A percentile compares a stretch with the other conserved stretches of the same genome.
phyloP scores from a whole-genome alignment of 2,329 filamentous ascomycete species.

The Decorospora gaudefroyi region DNA sequence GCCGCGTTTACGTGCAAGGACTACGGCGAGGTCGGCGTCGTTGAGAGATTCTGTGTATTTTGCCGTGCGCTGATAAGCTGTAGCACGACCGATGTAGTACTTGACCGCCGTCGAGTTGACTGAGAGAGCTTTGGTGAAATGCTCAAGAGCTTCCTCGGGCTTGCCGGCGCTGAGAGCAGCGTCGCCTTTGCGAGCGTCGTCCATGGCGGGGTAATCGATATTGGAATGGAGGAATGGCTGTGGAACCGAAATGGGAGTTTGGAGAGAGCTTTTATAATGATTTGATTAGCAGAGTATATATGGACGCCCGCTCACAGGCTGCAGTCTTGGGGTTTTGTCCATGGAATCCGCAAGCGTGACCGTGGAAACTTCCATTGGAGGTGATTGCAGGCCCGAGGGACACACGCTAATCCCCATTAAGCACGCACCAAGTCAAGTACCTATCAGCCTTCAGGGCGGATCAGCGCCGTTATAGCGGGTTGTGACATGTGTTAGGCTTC shows the following conservation, averaged over 20 bases:
- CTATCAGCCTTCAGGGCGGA: too few relatives aligned
- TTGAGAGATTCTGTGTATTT: constrained; percentile 54
- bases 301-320: not conserved
- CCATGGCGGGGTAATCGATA: constrained; percentile 50
- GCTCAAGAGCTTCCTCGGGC: constrained; percentile 68
- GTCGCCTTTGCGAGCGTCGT: constrained; percentile 61
- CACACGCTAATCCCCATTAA: constrained; percentile 2
- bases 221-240: not conserved
- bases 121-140: constrained; percentile 67
- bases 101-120: constrained; percentile 68
- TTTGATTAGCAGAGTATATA: not conserved
- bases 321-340: not conserved
- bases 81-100: constrained; percentile 83
- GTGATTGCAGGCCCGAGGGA: constrained; percentile 10
- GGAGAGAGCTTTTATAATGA: not conserved
- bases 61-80: constrained; percentile 70
- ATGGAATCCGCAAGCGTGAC: not conserved
- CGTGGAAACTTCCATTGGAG: constrained; percentile 15
- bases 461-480: too few relatives aligned
- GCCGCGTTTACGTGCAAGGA: constrained; percentile 71
- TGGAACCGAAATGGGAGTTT: not conserved
- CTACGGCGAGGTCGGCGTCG: constrained; percentile 58
- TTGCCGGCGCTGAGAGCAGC: constrained; percentile 65
- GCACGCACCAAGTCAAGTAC: too few relatives aligned
- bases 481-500: too few relatives aligned